Percentiles rank a stretch among this genome's conserved stretches.
Evolutionary conservation across 805 yeast species (phyloP).

Genomic region (Metschnikowia sp.): DNA sequence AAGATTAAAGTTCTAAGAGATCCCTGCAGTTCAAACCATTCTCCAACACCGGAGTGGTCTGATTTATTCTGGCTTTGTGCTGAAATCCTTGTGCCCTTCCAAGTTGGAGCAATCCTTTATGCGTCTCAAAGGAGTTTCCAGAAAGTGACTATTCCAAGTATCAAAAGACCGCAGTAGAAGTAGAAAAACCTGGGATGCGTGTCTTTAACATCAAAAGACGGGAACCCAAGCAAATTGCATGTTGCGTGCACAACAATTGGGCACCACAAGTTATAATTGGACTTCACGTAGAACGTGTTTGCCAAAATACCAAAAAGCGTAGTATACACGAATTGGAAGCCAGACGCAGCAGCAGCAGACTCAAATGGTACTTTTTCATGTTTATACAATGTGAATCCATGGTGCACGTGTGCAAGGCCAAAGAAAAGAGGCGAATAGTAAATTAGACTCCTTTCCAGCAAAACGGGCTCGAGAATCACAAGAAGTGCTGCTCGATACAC

Average conservation of each 20-base stretch:
- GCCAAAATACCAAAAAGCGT: conserved; percentile 69
- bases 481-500: conserved; percentile 54
- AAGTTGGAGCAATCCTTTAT: background rate
- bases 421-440: conserved; percentile 52
- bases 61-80: background rate
- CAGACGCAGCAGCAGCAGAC: conserved; percentile 33
- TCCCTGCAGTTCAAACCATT: background rate
- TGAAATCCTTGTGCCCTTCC: too few species aligned
- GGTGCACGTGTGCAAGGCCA: conserved; percentile 79
- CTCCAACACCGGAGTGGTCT: background rate
- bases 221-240: conserved; percentile 73
- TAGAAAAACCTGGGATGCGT: conserved; percentile 14
- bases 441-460: conserved; percentile 3
- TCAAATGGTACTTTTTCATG: conserved; percentile 19
- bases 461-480: conserved; percentile 20
- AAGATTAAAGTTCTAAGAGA: background rate
- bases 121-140: conserved; percentile 5
- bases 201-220: conserved; percentile 28
- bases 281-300: conserved; percentile 49
- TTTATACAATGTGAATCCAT: conserved; percentile 49
- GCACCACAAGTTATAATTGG: conserved; percentile 50
- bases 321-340: conserved; percentile 63
- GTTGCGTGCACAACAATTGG: conserved; percentile 57
- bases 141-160: conserved; percentile 34
- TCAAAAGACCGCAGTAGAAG: conserved; percentile 37